Evolutionary conservation across 352 stramenopile species (phyloP).

Genomic region (Aphanomyces astaci): DNA sequence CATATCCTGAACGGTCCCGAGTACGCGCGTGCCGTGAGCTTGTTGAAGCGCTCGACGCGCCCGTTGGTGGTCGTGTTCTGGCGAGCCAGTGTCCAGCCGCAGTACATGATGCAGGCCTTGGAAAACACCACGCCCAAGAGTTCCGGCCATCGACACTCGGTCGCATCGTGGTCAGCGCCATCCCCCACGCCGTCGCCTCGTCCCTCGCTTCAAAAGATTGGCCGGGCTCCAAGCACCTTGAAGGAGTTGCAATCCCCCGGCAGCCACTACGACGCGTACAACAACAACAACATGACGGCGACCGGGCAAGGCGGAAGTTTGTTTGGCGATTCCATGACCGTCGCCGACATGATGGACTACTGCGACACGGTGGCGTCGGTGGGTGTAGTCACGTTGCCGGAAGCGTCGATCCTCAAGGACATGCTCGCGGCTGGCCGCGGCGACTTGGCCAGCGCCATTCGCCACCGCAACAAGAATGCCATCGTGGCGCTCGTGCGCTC

Average conservation of each 20-base stretch:
- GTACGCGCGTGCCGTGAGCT: constrained; percentile 73
- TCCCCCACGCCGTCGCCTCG: constrained; percentile 51
- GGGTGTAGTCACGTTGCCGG: constrained; percentile 44
- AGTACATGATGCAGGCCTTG: constrained; percentile 5
- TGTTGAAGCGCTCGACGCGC: constrained; percentile 52
- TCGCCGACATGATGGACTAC: constrained; percentile 83
- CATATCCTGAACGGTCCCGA: constrained; percentile 68
- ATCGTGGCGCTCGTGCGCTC: constrained; percentile 75
- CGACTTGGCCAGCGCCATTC: constrained; percentile 65
- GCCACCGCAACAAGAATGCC: constrained; percentile 74
- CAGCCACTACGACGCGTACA: constrained; percentile 19
- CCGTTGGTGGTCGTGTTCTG: constrained; percentile 79
- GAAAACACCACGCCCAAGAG: constrained; percentile 14
- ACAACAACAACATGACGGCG: constrained; percentile 17
- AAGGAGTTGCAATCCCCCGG: not conserved
- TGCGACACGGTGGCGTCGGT: constrained; percentile 54
- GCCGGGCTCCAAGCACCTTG: not conserved
- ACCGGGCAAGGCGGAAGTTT: constrained; percentile 33
- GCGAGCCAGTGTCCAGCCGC: constrained; percentile 46
- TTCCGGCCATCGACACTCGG: constrained; percentile 23
- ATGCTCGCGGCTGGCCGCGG: constrained; percentile 69
- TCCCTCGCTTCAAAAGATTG: constrained; percentile 39
- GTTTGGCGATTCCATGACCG: constrained; percentile 45
- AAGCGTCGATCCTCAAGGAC: constrained; percentile 67
- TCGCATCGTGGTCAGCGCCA: constrained; percentile 43